phyloP scores from a whole-genome alignment of 2,329 filamentous ascomycete genomes.

The Hypomyces rosellus region DNA sequence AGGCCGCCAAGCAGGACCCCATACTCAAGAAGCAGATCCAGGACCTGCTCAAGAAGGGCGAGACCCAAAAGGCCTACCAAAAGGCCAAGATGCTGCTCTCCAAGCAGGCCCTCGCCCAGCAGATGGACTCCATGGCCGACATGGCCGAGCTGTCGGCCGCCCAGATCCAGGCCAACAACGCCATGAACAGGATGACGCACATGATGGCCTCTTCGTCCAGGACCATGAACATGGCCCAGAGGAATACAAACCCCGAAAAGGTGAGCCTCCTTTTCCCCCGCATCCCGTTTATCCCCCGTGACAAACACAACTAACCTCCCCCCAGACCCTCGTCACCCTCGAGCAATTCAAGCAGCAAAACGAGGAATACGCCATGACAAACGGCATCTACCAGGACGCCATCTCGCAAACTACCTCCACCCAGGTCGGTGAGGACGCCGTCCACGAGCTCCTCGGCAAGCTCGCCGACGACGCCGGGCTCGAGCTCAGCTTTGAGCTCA shows the following conservation, averaged over 20 bases:
- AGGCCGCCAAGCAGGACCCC: slow-evolving; percentile 55
- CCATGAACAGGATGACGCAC: slow-evolving; percentile 59
- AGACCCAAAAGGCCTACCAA: slow-evolving; percentile 57
- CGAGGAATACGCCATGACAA: slow-evolving; percentile 58
- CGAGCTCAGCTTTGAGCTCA: slow-evolving; percentile 71
- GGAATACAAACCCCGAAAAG: slow-evolving; percentile 53
- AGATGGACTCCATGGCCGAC: slow-evolving; percentile 60
- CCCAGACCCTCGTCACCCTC: slow-evolving; percentile 51
- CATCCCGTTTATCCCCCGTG: neutral
- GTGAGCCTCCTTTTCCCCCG: slow-evolving; percentile 22
- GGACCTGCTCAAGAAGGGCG: slow-evolving; percentile 55
- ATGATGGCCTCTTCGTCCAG: slow-evolving; percentile 56
- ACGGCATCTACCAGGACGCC: slow-evolving; percentile 78
- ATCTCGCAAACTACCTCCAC: slow-evolving; percentile 70
- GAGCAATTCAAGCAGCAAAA: slow-evolving; percentile 57
- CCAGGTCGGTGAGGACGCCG: slow-evolving; percentile 72
- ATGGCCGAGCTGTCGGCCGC: slow-evolving; percentile 55
- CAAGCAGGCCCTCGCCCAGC: slow-evolving; percentile 55
- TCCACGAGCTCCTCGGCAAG: slow-evolving; percentile 78
- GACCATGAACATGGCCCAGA: slow-evolving; percentile 53
- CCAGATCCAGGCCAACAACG: slow-evolving; percentile 59
- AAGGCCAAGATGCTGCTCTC: slow-evolving; percentile 57
- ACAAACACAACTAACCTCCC: neutral
- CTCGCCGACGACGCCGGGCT: slow-evolving; percentile 84
- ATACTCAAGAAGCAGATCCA: slow-evolving; percentile 58